Conservation (phyloP, 2,329 filamentous ascomycete species). For the Teratosphaeria pseudoeucalypti region DNA sequence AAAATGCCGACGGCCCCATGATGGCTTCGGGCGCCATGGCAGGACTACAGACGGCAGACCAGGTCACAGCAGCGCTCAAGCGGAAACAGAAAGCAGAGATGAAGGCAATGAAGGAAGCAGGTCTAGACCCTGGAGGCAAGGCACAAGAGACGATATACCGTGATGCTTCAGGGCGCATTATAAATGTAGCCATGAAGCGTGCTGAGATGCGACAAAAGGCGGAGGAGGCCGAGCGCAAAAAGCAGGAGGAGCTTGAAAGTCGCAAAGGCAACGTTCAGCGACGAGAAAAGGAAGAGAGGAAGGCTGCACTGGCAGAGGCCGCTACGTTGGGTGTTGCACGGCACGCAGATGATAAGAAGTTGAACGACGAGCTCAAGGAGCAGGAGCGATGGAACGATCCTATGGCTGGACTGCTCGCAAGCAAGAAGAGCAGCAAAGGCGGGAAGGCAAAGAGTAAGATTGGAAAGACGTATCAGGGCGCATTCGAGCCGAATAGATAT, state of each 20-base stretch:
- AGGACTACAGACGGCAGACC: conserved; percentile 72
- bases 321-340: conserved; percentile 72
- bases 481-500: conserved; percentile 82
- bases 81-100: conserved; percentile 57
- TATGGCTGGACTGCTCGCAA: conserved; percentile 66
- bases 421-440: conserved; percentile 34
- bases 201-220: conserved; percentile 75
- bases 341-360: conserved; percentile 68
- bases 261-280: conserved; percentile 80
- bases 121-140: conserved; percentile 31
- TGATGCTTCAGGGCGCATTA: conserved; percentile 86
- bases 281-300: conserved; percentile 52
- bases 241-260: conserved; percentile 55
- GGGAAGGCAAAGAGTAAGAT: conserved; percentile 39
- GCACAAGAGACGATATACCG: conserved; percentile 83
- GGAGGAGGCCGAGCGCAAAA: conserved; percentile 57
- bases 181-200: conserved; percentile 83
- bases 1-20: conserved; percentile 43
- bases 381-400: conserved; percentile 86
- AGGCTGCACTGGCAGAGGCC: conserved; percentile 65
- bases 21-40: conserved; percentile 86
- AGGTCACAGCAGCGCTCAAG: conserved; percentile 50
- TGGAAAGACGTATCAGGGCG: conserved; percentile 59
- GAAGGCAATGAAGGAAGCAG: conserved; percentile 36
- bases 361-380: conserved; percentile 75